Conservation (phyloP, 306 rosid species). For the Prosopis cineraria region DNA sequence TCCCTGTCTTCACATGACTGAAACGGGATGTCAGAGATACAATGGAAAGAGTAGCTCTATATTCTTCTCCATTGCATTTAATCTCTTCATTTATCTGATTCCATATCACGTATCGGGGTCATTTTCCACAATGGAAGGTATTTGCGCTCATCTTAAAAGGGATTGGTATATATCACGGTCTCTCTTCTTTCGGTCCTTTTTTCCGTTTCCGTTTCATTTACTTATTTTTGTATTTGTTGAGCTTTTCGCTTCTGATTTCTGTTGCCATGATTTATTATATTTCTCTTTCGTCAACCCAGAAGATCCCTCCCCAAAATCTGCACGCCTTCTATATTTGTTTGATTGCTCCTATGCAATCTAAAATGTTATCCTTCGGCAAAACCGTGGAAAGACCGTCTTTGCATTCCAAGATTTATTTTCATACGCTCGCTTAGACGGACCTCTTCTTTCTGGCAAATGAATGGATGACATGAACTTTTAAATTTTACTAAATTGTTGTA, state of each 20-base stretch:
- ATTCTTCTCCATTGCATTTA: neutral
- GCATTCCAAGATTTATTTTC: neutral
- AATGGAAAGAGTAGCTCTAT: too few relatives aligned
- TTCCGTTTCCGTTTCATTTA: neutral
- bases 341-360: neutral
- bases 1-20: too few relatives aligned
- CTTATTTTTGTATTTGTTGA: neutral
- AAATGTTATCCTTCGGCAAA: neutral
- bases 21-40: too few relatives aligned
- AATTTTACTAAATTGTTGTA: too few relatives aligned
- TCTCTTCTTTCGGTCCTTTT: conserved; percentile 25
- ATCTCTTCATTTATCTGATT: neutral
- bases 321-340: neutral
- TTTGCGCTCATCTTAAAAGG: conserved; percentile 14
- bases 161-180: conserved; percentile 46
- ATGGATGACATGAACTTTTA: neutral
- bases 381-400: neutral
- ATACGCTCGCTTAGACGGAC: neutral
- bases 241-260: neutral
- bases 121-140: conserved; percentile 4
- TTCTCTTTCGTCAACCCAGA: neutral
- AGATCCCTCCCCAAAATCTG: conserved; percentile 23
- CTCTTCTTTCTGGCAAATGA: neutral
- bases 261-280: neutral
- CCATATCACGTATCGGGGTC: neutral